A percentile compares a stretch with the other conserved stretches of the same genome.
Evolutionary conservation across 352 stramenopile species (phyloP).

Genomic region (Phytophthora pistaciae): DNA sequence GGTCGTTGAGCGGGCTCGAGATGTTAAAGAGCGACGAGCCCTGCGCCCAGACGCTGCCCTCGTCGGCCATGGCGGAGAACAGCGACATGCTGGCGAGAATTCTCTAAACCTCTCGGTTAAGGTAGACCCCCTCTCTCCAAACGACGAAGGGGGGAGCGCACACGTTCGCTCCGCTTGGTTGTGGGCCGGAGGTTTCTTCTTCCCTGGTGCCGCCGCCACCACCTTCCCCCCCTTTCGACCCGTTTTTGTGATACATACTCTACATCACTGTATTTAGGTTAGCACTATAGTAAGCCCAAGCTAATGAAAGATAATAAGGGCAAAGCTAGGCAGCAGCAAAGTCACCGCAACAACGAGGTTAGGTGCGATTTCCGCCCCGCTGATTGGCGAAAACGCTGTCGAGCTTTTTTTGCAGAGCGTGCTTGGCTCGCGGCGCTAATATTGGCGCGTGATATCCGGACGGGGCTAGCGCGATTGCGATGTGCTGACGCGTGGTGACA

Average conservation of each 20-base stretch:
- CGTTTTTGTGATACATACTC: constrained; percentile 24
- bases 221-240: constrained; percentile 32
- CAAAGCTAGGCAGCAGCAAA: constrained; percentile 3
- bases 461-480: constrained; percentile 11
- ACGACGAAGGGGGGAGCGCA: constrained; percentile 1
- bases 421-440: constrained; percentile 15
- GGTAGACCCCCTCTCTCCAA: neutral
- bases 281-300: neutral
- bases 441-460: constrained; percentile 26
- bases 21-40: constrained; percentile 91
- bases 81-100: constrained; percentile 65
- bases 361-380: neutral
- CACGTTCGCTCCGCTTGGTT: constrained; percentile 28
- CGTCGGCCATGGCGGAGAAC: constrained; percentile 85
- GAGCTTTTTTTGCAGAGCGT: constrained; percentile 24
- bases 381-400: constrained; percentile 21
- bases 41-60: constrained; percentile 85
- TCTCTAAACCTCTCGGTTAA: constrained; percentile 8
- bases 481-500: constrained; percentile 31
- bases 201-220: constrained; percentile 30
- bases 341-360: constrained; percentile 29
- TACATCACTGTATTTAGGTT: neutral
- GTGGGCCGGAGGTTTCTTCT: constrained; percentile 44
- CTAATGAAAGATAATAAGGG: constrained; percentile 1
- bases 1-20: constrained; percentile 94